phyloP scores from a whole-genome alignment of 768 basidiomycete genomes.

The Lactarius tabidus region DNA sequence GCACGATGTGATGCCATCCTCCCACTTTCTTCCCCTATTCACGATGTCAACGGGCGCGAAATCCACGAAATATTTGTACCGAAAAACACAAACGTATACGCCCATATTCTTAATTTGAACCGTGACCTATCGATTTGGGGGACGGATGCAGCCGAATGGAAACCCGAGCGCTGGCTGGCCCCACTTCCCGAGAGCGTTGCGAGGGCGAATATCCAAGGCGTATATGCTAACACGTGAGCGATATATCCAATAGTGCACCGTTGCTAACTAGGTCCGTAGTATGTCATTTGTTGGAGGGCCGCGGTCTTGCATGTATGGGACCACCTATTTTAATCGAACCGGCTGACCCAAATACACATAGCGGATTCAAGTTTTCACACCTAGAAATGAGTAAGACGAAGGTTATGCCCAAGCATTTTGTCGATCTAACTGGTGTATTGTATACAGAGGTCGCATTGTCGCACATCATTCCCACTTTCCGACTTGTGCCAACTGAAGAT shows the following conservation, averaged over 20 bases:
- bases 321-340: not conserved
- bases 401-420: not conserved
- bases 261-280: not conserved
- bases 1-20: not conserved
- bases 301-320: not conserved
- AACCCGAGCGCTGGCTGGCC: not conserved
- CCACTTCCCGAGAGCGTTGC: not conserved
- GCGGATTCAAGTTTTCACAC: not conserved
- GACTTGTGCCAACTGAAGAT: not conserved
- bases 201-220: not conserved
- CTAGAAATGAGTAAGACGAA: not conserved
- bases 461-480: not conserved
- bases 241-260: not conserved
- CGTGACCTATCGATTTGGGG: not conserved
- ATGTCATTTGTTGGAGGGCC: not conserved
- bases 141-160: not conserved
- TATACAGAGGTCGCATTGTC: not conserved
- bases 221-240: conserved; percentile 27
- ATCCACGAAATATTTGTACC: not conserved
- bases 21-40: not conserved
- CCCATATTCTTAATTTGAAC: not conserved
- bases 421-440: not conserved
- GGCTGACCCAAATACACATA: not conserved
- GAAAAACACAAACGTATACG: not conserved
- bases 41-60: not conserved